Evolutionary conservation across 805 yeast genomes (phyloP).

Genomic region (Kurtzmaniella cleridarum): DNA sequence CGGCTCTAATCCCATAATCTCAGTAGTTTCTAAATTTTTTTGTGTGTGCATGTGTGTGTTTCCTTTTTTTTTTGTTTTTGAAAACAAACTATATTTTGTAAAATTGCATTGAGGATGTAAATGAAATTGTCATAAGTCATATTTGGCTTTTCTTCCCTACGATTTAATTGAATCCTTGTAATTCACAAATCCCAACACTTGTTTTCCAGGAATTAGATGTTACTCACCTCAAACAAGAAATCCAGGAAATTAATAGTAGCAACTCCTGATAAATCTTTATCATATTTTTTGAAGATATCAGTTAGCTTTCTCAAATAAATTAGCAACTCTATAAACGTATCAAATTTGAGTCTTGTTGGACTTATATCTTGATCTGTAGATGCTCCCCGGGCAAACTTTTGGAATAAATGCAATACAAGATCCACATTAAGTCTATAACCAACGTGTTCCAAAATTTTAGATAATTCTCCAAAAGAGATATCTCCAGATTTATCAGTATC

Average conservation of each 20-base stretch:
- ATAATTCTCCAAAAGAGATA: constrained; percentile 63
- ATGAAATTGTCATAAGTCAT: too few species aligned
- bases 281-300: constrained; percentile 72
- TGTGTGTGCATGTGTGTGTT: too few species aligned
- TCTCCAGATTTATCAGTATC: constrained; percentile 55
- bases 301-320: constrained; percentile 74
- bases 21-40: too few species aligned
- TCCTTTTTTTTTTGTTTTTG: too few species aligned
- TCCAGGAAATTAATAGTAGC: constrained; percentile 64
- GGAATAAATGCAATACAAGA: constrained; percentile 53
- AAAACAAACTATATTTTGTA: too few species aligned
- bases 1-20: too few species aligned
- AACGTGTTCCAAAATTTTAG: constrained; percentile 54
- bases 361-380: constrained; percentile 30
- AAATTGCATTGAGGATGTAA: too few species aligned
- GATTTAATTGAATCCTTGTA: neutral
- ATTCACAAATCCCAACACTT: constrained; percentile 5
- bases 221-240: constrained; percentile 51
- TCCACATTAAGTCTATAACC: constrained; percentile 59
- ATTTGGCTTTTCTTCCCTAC: too few species aligned
- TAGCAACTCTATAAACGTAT: constrained; percentile 74
- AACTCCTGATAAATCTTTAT: constrained; percentile 66
- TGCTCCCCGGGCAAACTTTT: constrained; percentile 29
- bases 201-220: constrained; percentile 9
- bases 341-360: constrained; percentile 54